A percentile compares a stretch with the other conserved stretches of the same genome.
phyloP scores from a whole-genome alignment of 305 asterid genomes.

The Ajuga reptans region DNA sequence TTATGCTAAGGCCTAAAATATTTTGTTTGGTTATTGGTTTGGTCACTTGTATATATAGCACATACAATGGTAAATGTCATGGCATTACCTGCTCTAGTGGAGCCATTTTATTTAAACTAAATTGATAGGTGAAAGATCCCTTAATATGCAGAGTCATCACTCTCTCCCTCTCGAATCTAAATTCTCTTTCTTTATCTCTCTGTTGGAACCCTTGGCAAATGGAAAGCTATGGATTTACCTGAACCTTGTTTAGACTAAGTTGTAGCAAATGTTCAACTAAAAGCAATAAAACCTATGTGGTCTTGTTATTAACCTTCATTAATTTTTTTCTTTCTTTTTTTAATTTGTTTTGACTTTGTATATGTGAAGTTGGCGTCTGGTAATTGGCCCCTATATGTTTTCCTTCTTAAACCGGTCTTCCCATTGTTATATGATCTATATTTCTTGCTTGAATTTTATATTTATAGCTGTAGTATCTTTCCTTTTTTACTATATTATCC shows the following conservation, averaged over 20 bases:
- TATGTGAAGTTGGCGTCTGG: too few species aligned
- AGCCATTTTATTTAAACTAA: background rate
- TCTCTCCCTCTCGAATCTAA: background rate
- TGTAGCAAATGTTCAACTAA: background rate
- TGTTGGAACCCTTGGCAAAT: background rate
- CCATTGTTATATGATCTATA: too few species aligned
- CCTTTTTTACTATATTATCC: too few species aligned
- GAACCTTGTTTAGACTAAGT: background rate
- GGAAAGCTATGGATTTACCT: conserved; percentile 1
- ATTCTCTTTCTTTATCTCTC: background rate
- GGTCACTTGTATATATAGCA: background rate
- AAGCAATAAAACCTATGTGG: background rate
- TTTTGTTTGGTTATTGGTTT: background rate
- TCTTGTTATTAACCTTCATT: background rate
- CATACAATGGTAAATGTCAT: background rate
- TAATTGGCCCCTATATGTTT: too few species aligned
- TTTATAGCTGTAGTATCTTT: too few species aligned
- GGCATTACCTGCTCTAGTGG: background rate
- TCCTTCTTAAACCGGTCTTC: too few species aligned
- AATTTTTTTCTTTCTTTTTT: background rate
- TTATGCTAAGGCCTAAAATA: background rate
- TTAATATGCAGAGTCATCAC: background rate
- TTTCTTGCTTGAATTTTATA: too few species aligned
- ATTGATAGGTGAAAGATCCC: background rate
- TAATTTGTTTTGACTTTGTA: too few species aligned